Percentiles rank a stretch among this genome's conserved stretches.
Evolutionary conservation across 2,329 filamentous ascomycete genomes (phyloP).

Genomic region (Hymenoscyphus fructigenus): DNA sequence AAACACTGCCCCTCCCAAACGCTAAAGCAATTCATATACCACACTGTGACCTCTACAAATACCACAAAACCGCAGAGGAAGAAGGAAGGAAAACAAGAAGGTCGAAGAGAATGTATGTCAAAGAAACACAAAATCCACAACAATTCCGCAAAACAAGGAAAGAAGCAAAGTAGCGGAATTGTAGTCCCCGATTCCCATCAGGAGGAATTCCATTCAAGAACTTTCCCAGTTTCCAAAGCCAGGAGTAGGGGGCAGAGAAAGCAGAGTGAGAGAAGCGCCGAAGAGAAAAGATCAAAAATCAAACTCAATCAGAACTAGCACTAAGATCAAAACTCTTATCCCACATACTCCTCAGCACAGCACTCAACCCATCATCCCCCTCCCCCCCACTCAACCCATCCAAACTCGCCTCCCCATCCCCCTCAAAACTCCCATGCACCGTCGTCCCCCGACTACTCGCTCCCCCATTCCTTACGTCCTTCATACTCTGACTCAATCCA

Average conservation of each 20-base stretch:
- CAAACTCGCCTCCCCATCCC: conserved; percentile 17
- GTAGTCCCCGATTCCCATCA: background rate
- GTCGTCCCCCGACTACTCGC: conserved; percentile 10
- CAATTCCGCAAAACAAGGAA: background rate
- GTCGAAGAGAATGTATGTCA: too few relatives aligned
- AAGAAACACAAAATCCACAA: too few relatives aligned
- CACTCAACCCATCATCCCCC: conserved; percentile 48
- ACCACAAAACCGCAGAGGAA: too few relatives aligned
- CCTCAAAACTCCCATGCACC: conserved; percentile 24
- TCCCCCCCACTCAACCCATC: conserved; percentile 40
- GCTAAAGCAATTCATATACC: background rate
- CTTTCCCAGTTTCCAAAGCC: background rate
- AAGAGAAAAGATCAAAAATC: background rate
- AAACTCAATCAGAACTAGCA: conserved; percentile 44
- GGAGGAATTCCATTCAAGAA: background rate
- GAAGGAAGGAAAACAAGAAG: too few relatives aligned
- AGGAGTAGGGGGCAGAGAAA: background rate
- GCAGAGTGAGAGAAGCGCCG: background rate
- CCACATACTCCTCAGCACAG: conserved; percentile 59
- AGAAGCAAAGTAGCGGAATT: background rate
- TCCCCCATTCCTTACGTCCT: conserved; percentile 28
- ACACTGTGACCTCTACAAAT: background rate
- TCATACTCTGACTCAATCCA: conserved; percentile 44
- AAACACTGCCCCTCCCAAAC: background rate
- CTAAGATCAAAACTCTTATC: conserved; percentile 60